Evolutionary conservation across 2,329 filamentous ascomycete species (phyloP), one percentile per base, ranked within the genome.

Genomic region (Keithomyces neogunnii): DNA sequence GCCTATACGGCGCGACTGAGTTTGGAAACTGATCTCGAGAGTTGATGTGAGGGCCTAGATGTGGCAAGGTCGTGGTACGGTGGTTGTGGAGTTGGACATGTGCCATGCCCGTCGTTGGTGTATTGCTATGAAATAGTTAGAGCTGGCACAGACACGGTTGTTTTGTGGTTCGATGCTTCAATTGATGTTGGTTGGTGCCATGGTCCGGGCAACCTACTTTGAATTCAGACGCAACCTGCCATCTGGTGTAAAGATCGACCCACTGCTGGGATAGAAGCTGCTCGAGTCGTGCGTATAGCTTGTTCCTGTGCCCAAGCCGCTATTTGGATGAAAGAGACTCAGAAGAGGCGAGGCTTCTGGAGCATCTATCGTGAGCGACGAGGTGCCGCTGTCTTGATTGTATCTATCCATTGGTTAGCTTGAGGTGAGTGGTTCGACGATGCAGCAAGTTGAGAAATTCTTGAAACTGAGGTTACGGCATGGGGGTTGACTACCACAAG

Each of bases 51-150:
- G 66, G 64, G 59, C 68, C 70, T 63, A 75, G 73, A 58, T 76
- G 75, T 54, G 78, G 76, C 63, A 81, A 65, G 60, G 74, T 66
- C 64, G 74, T 67, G 61, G 73, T 69, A 62, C 77, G 62, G 57
- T 64, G 61, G 47, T 59, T 60, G 55, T 62, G 63, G 51, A 60
- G 73, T 64, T 76, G 77, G 68, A 71, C 70, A 73, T 80, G 76
- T 71, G 76, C 74, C 76, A 82, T 81, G 62, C 75, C 76, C 70
- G 73, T 70, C 54, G 74, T 72, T 51, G 77, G 69, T 52, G 69
- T 71, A 64, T 67, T 77, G 68, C 70, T 78, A 61, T 40, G 8
- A 29, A 52, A 19, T 54, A 8, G 48, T 53, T 44, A 53, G 50
- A 62, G 56, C 58, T 55, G 51, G 39, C 54, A 50, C n/a, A 40